Conservation (phyloP, 2,329 filamentous ascomycete species). For the Botrytis galanthina region DNA sequence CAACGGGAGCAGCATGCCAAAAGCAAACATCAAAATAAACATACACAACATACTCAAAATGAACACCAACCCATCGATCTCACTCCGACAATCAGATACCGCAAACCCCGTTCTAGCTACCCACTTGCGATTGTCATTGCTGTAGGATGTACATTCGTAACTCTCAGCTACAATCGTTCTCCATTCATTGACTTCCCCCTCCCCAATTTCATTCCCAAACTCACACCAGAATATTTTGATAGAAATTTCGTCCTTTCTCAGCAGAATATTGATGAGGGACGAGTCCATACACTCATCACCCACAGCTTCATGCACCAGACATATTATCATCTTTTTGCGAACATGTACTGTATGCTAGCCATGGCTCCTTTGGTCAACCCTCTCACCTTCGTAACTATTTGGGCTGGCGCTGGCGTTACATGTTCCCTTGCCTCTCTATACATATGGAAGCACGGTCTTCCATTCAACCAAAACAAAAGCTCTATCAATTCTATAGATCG, state of each 20-base stretch:
- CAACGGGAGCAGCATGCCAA: background rate
- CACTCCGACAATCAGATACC: background rate
- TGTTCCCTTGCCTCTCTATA: constrained; percentile 2
- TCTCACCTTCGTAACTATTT: constrained; percentile 1
- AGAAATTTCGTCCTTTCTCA: constrained; percentile 5
- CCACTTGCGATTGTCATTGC: constrained; percentile 5
- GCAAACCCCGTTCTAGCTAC: constrained; percentile 4
- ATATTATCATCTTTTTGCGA: constrained; percentile 5
- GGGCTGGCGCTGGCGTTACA: constrained; percentile 11
- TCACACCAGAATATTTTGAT: background rate
- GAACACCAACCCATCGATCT: background rate
- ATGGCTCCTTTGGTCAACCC: background rate
- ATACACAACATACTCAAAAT: background rate
- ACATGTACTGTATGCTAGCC: background rate
- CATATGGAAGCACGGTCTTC: constrained; percentile 9
- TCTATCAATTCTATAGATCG: background rate
- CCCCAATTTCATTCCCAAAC: background rate
- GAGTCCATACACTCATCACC: constrained; percentile 4
- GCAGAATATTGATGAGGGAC: constrained; percentile 10
- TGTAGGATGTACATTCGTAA: constrained; percentile 8
- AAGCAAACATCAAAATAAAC: background rate
- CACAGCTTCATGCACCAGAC: constrained; percentile 9
- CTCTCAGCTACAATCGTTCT: constrained; percentile 15
- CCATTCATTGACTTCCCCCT: background rate
- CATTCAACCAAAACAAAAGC: background rate